Evolutionary conservation across 148 eudicot species (phyloP), one percentile per base, ranked within the genome.

Genomic region (Drosera capensis): DNA sequence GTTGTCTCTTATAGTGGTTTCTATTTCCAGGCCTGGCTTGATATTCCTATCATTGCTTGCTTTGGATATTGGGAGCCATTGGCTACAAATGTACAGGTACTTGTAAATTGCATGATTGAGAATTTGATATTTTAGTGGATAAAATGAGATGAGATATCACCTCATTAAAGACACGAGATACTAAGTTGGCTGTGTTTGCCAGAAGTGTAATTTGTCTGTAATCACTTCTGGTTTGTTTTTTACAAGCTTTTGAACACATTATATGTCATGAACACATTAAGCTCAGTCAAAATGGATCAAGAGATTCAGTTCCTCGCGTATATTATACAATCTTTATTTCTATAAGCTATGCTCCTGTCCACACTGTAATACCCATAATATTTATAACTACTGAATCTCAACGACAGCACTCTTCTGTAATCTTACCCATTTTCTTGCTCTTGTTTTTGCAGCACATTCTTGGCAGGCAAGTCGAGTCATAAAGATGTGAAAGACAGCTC

Each of bases 51-150:
- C 80, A 42, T 66, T 90, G 75, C 78, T 90, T 56, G 99, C 95
- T 43, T 62, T 90, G 62, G 95, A 90, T 54, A 84, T 90, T 57
- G 83, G 70, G 52, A 90, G 99, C 71, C 99, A 90, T 56, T 90
- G 99, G 99, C 68, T 90, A 52, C 99, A 90, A 60, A 84, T 90
- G 99, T 88, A 88, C 68, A 88, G 97, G 97, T 88, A 40, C 17
- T 1, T 6, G 8, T 40, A 1, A 9, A n/a, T 40, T 40, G 38
- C 38, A 34, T 11, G 2, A 5, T 34, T 34, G 38, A 13, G n/a
- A 15, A 4, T 34, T 11, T 4, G 2, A 9, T 9, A 9, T 34
- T 34, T 2, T 5, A 9, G 11, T 34, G 6, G 9, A 9, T 34
- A 34, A 34, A 3, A 28, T 4, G 6, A 28, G 9, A 3, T 9